A percentile compares a stretch with the other conserved stretches of the same genome.
Conservation (phyloP, 768 basidiomycete species). For the Pulveroboletus ravenelii region DNA sequence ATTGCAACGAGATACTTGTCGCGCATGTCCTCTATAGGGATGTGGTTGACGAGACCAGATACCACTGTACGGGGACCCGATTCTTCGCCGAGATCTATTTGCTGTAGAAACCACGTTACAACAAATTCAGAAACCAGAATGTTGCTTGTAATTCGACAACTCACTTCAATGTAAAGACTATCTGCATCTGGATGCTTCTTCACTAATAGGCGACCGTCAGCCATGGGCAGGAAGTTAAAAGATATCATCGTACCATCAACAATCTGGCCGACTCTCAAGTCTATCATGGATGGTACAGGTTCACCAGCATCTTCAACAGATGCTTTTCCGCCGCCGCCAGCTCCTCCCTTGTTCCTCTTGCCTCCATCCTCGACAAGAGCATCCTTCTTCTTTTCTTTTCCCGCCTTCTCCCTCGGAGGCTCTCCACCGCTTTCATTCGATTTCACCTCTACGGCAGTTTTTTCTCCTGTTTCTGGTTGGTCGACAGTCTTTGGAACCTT, state of each 20-base stretch:
- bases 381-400: conserved; percentile 55
- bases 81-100: conserved; percentile 96
- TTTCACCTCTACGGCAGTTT: conserved; percentile 27
- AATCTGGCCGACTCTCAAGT: conserved; percentile 90
- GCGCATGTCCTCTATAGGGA: conserved; percentile 91
- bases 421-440: conserved; percentile 38
- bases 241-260: conserved; percentile 62
- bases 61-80: conserved; percentile 94
- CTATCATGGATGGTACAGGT: conserved; percentile 94
- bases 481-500: conserved; percentile 41
- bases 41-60: conserved; percentile 94
- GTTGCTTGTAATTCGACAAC: conserved; percentile 7
- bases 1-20: conserved; percentile 80
- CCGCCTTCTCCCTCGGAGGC: conserved; percentile 28
- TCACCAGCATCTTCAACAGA: conserved; percentile 63
- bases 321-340: conserved; percentile 28
- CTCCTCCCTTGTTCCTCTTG: conserved; percentile 40
- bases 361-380: conserved; percentile 31
- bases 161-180: conserved; percentile 90
- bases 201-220: conserved; percentile 45
- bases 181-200: conserved; percentile 97
- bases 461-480: conserved; percentile 22
- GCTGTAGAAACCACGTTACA: conserved; percentile 38
- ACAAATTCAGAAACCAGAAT: background rate
- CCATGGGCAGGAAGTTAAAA: background rate